Base-by-base conservation (phyloP, 2,329 filamentous ascomycete species). In the Fusarium protoensiforme region DNA sequence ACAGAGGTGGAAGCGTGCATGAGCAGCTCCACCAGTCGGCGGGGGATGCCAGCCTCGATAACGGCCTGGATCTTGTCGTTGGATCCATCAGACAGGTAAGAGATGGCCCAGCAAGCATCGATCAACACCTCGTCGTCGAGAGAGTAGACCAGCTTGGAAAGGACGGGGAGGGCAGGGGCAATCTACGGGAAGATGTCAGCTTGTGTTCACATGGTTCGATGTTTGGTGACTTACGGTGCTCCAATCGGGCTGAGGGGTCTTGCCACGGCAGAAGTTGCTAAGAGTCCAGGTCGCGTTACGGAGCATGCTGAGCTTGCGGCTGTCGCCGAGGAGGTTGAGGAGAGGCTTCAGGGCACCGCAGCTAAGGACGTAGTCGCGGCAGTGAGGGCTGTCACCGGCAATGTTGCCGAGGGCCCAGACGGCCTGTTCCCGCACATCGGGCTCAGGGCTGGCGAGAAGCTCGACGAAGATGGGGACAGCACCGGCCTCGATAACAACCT, bases 61-160 rank as follows among this genome's bases (percentile, higher is more conserved):
- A 99, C 96, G 54, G 96, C 96, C 85, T 99, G 96, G 74, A 99
- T 99, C 88, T 99, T 99, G 81, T 99, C 96, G 83, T 99, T 99
- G 79, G 95, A 94, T 48, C 96, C 96, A 83, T 99, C 96, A 4
- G 96, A 98, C 22, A 99, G 91, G 82, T 99, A 99, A 1, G 96
- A 98, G 80, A 99, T 98, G 71, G 96, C 96, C 96, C 96, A 99
- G 91, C 96, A 99, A 68, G 96, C 96, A 84, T 99, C 96, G 79
- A 99, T 99, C 69, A 99, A 87, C 67, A 99, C 96, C 83, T 99
- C 96, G 77, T 99, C 96, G 81, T 99, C 96, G 65, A 99, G 90
- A 72, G 96, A 98, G 86, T 99, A 99, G 70, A 99, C 96, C 38
- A 99, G 92, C 88, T 99, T 99, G 77, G 96, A 91, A 68, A 99